phyloP scores from a whole-genome alignment of 306 rosid genomes.

The Quercus variabilis region DNA sequence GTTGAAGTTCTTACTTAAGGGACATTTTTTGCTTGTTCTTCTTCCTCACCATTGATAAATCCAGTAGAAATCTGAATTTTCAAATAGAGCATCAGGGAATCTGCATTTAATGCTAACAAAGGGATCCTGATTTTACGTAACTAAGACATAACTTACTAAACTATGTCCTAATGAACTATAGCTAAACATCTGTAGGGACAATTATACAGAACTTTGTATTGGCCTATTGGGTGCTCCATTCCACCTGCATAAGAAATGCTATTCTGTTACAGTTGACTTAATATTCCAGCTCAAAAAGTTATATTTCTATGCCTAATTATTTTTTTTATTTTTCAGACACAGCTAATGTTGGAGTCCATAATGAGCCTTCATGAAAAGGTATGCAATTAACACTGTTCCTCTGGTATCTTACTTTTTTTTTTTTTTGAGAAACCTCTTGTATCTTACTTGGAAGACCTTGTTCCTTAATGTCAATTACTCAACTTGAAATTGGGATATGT shows the following conservation, averaged over 20 bases:
- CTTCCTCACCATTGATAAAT: too few relatives aligned
- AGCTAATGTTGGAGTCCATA: conserved; percentile 15
- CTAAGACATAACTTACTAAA: background rate
- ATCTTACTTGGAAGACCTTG: too few relatives aligned
- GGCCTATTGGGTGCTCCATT: background rate
- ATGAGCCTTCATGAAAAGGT: conserved; percentile 8
- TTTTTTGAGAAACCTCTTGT: background rate
- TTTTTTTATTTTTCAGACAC: conserved; percentile 11
- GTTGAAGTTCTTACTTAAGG: background rate
- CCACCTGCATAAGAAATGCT: background rate
- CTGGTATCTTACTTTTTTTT: background rate
- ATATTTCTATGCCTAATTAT: background rate
- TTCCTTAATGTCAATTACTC: too few relatives aligned
- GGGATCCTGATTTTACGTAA: background rate
- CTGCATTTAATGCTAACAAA: background rate
- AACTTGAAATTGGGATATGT: background rate
- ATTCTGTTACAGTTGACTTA: background rate
- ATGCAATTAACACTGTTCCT: background rate
- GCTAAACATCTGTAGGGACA: background rate
- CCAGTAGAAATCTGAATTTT: too few relatives aligned
- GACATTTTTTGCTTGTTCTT: background rate
- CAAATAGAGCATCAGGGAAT: background rate
- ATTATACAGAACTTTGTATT: background rate
- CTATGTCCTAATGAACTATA: background rate
- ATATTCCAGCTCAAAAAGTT: background rate